phyloP scores from a whole-genome alignment of 441 rosid genomes.

The Croton laevigatus region DNA sequence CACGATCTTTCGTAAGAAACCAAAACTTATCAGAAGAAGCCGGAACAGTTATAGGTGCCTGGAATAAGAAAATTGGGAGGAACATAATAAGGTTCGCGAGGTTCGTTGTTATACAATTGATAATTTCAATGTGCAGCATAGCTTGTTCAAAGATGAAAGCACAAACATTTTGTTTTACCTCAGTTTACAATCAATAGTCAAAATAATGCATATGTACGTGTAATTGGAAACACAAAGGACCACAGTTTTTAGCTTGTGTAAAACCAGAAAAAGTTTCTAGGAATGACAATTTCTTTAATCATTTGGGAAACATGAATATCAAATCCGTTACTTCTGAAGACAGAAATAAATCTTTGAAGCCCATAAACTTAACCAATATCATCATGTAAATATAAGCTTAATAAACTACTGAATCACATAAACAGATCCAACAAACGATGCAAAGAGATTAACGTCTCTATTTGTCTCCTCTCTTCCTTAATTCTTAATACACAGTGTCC shows the following conservation, averaged over 20 bases:
- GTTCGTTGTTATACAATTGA: background rate
- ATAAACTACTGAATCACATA: no score
- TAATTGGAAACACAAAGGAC: background rate
- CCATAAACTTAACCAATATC: no score
- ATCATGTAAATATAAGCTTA: no score
- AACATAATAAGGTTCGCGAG: slow-evolving; percentile 15
- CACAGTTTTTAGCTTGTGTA: background rate
- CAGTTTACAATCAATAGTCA: background rate
- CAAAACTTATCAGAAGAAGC: slow-evolving; percentile 88
- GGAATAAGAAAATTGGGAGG: slow-evolving; percentile 28
- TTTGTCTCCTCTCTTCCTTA: no score
- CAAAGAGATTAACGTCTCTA: no score
- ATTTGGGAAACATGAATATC: background rate
- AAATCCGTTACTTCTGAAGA: background rate
- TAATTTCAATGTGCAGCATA: background rate
- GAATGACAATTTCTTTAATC: background rate
- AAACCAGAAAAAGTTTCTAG: slow-evolving; percentile 2
- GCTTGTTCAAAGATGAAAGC: background rate
- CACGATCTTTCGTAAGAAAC: slow-evolving; percentile 72
- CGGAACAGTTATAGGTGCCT: slow-evolving; percentile 78
- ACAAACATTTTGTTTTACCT: background rate
- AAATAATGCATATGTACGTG: slow-evolving; percentile 9
- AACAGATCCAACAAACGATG: no score
- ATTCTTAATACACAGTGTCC: no score
- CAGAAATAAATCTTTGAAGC: no score